phyloP scores from a whole-genome alignment of 2,329 filamentous ascomycete species.

The Paraphaeosphaeria sporulosa region DNA sequence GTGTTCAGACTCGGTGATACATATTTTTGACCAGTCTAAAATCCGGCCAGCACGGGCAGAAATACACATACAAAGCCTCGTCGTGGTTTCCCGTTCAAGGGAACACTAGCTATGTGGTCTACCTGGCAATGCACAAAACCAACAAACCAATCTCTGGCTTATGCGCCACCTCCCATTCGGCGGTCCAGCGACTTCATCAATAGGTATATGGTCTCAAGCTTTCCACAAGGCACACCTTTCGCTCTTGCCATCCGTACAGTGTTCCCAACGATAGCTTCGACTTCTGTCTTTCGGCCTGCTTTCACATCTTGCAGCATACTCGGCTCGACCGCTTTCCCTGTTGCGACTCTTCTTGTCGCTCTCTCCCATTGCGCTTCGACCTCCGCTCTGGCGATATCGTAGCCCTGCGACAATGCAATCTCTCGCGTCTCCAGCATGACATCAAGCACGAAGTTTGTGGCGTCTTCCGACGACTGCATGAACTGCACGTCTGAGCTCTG shows the following conservation, averaged over 20 bases:
- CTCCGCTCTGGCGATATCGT: too few species aligned
- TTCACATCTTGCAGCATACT: constrained; percentile 61
- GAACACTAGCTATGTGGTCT: neutral
- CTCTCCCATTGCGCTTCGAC: too few species aligned
- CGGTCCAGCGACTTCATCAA: constrained; percentile 54
- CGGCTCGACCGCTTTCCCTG: constrained; percentile 53
- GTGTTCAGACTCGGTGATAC: neutral
- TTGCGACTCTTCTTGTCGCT: constrained; percentile 47
- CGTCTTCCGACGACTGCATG: too few species aligned
- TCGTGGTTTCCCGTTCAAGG: neutral
- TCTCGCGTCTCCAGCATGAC: too few species aligned
- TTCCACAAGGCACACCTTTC: constrained; percentile 51
- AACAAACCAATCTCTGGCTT: neutral
- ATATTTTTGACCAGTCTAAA: neutral
- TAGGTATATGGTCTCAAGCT: constrained; percentile 56
- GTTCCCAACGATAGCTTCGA: constrained; percentile 61
- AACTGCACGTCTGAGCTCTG: too few species aligned
- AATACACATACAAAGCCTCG: neutral
- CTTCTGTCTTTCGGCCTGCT: constrained; percentile 53
- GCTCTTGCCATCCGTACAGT: constrained; percentile 51
- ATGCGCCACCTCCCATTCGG: constrained; percentile 29
- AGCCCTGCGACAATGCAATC: too few species aligned
- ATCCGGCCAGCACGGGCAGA: neutral
- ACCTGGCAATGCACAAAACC: too few species aligned
- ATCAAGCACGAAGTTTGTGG: too few species aligned